Conservation (phyloP, 169 alveolate species). For the Eimeria mitis region DNA sequence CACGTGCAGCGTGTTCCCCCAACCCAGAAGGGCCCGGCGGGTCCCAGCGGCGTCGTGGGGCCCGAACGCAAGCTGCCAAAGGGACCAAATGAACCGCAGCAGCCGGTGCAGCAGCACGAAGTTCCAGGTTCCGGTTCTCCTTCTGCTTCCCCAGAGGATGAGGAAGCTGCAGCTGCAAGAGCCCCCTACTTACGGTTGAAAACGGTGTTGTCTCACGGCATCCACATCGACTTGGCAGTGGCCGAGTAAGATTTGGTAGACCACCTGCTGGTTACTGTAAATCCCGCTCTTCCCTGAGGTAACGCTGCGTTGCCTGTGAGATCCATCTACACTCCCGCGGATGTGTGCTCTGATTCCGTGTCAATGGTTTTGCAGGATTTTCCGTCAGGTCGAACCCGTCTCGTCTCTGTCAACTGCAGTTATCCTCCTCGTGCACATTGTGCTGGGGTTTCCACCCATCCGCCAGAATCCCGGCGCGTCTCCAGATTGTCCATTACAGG, state of each 20-base stretch:
- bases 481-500: conserved; percentile 9
- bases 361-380: background rate
- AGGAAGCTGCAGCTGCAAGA: conserved; percentile 52
- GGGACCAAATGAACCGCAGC: background rate
- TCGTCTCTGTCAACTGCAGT: conserved; percentile 53
- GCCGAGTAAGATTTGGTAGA: conserved; percentile 47
- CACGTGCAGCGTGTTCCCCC: conserved; percentile 29
- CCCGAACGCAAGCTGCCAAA: conserved; percentile 21
- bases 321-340: background rate
- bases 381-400: conserved; percentile 40
- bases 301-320: background rate
- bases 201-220: conserved; percentile 55
- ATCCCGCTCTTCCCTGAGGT: background rate
- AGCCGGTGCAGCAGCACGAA: conserved; percentile 25
- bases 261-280: background rate
- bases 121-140: conserved; percentile 24
- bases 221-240: conserved; percentile 54
- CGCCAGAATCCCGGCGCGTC: conserved; percentile 59
- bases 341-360: background rate
- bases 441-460: conserved; percentile 36
- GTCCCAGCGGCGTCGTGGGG: background rate
- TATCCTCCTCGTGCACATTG: conserved; percentile 55
- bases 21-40: background rate
- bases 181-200: conserved; percentile 56
- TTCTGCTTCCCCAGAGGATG: conserved; percentile 15